Percentiles rank a stretch among this genome's conserved stretches.
Evolutionary conservation across 2,329 filamentous ascomycete species (phyloP).

Genomic region (Diaporthe batatas): DNA sequence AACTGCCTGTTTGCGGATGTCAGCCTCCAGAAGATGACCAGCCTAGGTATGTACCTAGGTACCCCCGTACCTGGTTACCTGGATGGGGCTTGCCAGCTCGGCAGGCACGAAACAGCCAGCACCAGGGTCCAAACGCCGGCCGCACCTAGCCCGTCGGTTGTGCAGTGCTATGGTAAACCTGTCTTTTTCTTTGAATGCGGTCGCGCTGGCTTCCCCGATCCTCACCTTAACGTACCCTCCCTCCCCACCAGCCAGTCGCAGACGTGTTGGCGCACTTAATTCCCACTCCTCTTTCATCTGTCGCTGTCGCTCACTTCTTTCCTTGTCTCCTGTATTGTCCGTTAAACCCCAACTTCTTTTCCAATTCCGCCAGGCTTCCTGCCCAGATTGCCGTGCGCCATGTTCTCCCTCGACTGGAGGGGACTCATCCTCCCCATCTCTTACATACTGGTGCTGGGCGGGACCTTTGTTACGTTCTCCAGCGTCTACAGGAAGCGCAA

Average conservation of each 20-base stretch:
- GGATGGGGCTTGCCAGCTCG: background rate
- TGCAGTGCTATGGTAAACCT: constrained; percentile 33
- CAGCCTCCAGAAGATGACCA: background rate
- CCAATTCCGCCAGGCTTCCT: background rate
- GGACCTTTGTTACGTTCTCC: constrained; percentile 92
- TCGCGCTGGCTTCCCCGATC: constrained; percentile 1
- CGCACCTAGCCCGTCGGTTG: background rate
- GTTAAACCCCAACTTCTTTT: background rate
- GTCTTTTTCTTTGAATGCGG: constrained; percentile 33
- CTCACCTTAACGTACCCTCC: background rate
- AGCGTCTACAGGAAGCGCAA: constrained; percentile 94
- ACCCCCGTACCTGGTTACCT: background rate
- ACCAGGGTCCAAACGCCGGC: constrained; percentile 18
- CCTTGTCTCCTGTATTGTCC: background rate
- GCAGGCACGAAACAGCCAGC: constrained; percentile 29
- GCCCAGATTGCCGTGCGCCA: constrained; percentile 47
- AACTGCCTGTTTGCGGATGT: background rate
- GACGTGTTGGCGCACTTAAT: constrained; percentile 23
- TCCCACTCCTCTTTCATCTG: background rate
- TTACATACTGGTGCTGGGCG: constrained; percentile 89
- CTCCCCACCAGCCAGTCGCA: constrained; percentile 5
- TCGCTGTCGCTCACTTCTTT: constrained; percentile 24
- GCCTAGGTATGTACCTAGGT: constrained; percentile 9
- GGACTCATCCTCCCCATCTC: constrained; percentile 88
- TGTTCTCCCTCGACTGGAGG: constrained; percentile 79